Evolutionary conservation across 371 early-diverging fungal genomes (phyloP), one percentile per base, ranked within the genome.

Genomic region (Globomyces sp.): DNA sequence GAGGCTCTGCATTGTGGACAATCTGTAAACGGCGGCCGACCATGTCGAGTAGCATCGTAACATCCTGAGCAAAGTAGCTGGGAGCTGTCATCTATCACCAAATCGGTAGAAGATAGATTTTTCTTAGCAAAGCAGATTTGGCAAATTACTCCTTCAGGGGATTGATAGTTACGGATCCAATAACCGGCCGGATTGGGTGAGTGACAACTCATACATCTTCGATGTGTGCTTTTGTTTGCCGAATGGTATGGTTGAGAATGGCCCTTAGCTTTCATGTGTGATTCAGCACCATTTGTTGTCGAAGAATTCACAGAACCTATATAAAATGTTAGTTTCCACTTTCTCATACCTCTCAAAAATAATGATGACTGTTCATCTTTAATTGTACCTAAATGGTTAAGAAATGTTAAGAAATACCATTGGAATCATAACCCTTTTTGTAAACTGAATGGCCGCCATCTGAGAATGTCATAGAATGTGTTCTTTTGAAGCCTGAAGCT

Each of bases 51-150:
- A 24, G 24, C 24, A 24, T 24, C 24, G 24, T 24, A 24, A 24
- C 24, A 24, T 24, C 24, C 24, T 24, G 24, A 24, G 0, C 24
- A 49, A 34, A n/a, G 49, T n/a, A 34, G 11, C n/a, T n/a, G n/a
- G 49, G 13, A n/a, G 49, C n/a, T 34, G n/a, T 11, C 11, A n/a
- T 49, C 49, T 11, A 49, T 34, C 11, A 49, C 13, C 49, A 49
- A 49, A 34, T 49, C 49, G 49, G n/a, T n/a, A 34, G 11, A 49
- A n/a, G 11, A n/a, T 49, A 34, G 49, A 34, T 34, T 60, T 60
- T 41, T 46, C 48, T 48, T 46, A 44, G 36, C 36, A 41, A 42
- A 60, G 6, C 61, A 60, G 1, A 42, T 60, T 60, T 60, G 61
- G 45, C 61, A 60, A 13, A 60, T 60, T 8, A 60, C 46, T 5